These are phyloP conservation scores for Vigna trinervia DNA, from an alignment of 306 rosid species.

Conservation along the genomic window DNA sequence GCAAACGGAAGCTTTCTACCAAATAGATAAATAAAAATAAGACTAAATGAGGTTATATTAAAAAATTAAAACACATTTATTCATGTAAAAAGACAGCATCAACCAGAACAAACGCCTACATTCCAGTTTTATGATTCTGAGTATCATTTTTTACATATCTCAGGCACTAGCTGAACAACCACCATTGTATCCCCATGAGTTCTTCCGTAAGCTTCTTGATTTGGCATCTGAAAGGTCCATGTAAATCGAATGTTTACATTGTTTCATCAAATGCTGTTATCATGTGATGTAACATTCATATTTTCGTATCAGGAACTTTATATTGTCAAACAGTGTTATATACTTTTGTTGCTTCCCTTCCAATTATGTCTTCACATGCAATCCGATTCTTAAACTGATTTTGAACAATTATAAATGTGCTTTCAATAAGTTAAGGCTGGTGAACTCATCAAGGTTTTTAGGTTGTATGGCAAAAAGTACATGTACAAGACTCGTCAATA, in stretches of 20 bases:
- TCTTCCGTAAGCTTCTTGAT: conserved; percentile 85
- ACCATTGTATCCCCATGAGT: conserved; percentile 83
- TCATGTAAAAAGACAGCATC: conserved; percentile 9
- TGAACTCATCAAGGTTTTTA: not conserved
- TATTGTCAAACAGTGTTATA: conserved; percentile 25
- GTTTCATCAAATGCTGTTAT: conserved; percentile 30
- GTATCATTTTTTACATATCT: conserved; percentile 38
- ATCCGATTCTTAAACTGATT: not conserved
- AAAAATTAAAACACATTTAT: conserved; percentile 5
- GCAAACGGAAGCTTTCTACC: conserved; percentile 11
- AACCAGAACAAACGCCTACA: not conserved
- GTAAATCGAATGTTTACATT: conserved; percentile 36
- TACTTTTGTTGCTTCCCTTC: conserved; percentile 3
- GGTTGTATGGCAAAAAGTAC: not conserved
- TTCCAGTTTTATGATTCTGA: conserved; percentile 16
- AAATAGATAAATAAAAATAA: conserved; percentile 4
- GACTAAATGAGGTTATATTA: not conserved
- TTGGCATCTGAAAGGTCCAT: conserved; percentile 71
- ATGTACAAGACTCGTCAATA: not conserved
- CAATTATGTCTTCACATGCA: conserved; percentile 21
- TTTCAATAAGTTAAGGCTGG: not conserved
- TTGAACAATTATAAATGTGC: not conserved
- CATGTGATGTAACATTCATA: conserved; percentile 2
- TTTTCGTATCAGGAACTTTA: conserved; percentile 1
- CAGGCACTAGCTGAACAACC: conserved; percentile 94